A percentile compares a stretch with the other conserved stretches of the same genome.
Conservation (phyloP, 2,329 filamentous ascomycete species). For the Aspergillus sp. region DNA sequence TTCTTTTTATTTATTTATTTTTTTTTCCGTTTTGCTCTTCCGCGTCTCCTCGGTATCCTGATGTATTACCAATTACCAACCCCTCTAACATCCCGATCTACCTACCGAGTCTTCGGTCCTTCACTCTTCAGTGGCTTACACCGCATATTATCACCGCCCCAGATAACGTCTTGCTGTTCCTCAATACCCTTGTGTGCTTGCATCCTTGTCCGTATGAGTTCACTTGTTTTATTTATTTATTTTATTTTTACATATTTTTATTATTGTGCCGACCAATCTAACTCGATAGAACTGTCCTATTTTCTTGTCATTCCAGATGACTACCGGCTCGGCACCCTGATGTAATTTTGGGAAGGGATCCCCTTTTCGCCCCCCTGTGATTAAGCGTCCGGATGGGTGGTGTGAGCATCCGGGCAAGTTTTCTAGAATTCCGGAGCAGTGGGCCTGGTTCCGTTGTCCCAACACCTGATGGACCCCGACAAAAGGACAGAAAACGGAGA, state of each 20-base stretch:
- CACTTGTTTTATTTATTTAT: no score
- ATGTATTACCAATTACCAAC: not conserved
- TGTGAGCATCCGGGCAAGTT: not conserved
- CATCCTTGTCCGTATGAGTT: not conserved
- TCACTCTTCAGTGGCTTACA: conserved; percentile 2
- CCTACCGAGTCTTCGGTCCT: not conserved
- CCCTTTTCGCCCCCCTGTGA: not conserved
- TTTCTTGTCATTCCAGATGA: no score
- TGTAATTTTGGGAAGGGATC: not conserved
- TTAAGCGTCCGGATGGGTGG: not conserved
- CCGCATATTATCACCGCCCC: conserved; percentile 9
- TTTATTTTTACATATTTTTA: no score
- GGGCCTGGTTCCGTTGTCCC: not conserved
- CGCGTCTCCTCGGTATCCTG: not conserved
- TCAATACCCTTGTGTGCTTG: conserved; percentile 1
- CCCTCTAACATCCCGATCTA: not conserved
- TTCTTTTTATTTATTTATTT: not conserved
- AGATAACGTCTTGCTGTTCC: conserved; percentile 6
- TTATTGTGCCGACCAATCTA: no score
- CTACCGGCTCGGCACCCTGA: not conserved
- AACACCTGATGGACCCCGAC: not conserved
- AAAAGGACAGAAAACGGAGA: not conserved
- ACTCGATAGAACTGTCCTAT: no score
- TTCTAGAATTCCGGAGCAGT: conserved; percentile 11
- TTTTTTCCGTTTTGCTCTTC: not conserved